These are phyloP conservation scores for Phytophthora litchii DNA, from an alignment of 352 stramenopile genomes.

Conservation along the genomic window DNA sequence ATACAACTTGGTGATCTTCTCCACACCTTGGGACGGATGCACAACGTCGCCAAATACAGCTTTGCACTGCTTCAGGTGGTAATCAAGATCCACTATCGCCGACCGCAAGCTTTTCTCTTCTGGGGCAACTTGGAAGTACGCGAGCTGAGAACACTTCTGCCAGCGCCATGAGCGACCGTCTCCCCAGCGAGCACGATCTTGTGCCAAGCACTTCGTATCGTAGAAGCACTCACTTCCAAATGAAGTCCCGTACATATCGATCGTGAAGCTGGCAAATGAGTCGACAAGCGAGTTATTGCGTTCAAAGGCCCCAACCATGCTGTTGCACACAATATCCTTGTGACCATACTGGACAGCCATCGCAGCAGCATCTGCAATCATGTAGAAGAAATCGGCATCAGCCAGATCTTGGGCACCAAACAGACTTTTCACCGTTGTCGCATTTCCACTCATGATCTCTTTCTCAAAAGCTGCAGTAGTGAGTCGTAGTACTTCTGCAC, in stretches of 20 bases:
- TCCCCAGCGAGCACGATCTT: conserved; percentile 56
- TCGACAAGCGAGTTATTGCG: conserved; percentile 60
- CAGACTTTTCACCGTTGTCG: conserved; percentile 61
- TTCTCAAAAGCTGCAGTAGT: conserved; percentile 74
- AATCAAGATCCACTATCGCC: conserved; percentile 69
- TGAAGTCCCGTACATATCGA: conserved; percentile 74
- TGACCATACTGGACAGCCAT: conserved; percentile 91
- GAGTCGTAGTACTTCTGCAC: conserved; percentile 62
- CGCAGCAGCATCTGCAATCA: conserved; percentile 85
- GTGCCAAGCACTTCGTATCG: conserved; percentile 72
- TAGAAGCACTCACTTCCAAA: conserved; percentile 88
- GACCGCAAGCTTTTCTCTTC: conserved; percentile 63
- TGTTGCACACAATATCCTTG: conserved; percentile 79
- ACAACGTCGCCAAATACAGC: conserved; percentile 74
- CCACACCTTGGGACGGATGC: conserved; percentile 58
- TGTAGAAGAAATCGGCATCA: conserved; percentile 90
- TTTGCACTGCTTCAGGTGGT: conserved; percentile 83
- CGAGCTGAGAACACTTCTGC: conserved; percentile 88
- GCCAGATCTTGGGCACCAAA: conserved; percentile 62
- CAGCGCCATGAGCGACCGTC: conserved; percentile 87
- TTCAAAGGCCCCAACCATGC: conserved; percentile 58
- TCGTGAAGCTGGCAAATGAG: conserved; percentile 82
- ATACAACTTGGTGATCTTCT: conserved; percentile 72
- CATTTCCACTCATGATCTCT: conserved; percentile 55
- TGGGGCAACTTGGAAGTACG: conserved; percentile 87